phyloP scores from a whole-genome alignment of 305 asterid genomes.

The Fraxinus sp. region DNA sequence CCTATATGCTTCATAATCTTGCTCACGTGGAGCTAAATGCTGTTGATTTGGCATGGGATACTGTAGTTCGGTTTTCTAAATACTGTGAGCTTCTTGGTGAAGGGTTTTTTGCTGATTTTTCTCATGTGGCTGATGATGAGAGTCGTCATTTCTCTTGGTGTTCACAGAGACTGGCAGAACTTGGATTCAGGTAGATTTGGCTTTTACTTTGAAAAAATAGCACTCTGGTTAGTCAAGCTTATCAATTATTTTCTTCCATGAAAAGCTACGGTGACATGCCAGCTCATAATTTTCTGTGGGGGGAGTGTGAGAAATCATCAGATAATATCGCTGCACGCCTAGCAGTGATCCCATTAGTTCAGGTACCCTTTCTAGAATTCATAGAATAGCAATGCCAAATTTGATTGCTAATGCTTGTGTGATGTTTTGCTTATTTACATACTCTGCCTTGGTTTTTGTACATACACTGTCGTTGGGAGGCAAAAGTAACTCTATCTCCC shows the following conservation, averaged over 20 bases:
- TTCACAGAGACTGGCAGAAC: constrained; percentile 83
- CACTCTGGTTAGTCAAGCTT: constrained; percentile 20
- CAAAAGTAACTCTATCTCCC: neutral
- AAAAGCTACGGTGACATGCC: constrained; percentile 94
- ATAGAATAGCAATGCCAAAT: neutral
- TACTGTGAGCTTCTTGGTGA: constrained; percentile 64
- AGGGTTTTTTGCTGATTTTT: constrained; percentile 92
- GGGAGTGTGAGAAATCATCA: constrained; percentile 89
- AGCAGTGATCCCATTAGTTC: constrained; percentile 89
- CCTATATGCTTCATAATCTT: constrained; percentile 91
- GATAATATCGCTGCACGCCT: constrained; percentile 81
- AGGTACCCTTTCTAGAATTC: constrained; percentile 41
- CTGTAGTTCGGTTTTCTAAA: constrained; percentile 91
- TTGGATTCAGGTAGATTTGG: constrained; percentile 67
- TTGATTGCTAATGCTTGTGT: neutral
- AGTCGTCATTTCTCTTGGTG: constrained; percentile 97
- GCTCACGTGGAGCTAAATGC: constrained; percentile 97
- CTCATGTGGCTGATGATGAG: constrained; percentile 95
- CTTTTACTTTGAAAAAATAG: constrained; percentile 6
- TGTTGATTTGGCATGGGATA: constrained; percentile 98
- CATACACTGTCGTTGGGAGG: neutral
- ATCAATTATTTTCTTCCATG: constrained; percentile 21
- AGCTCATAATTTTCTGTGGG: constrained; percentile 88
- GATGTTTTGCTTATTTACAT: neutral
- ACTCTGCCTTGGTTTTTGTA: neutral